Evolutionary conservation across 352 stramenopile species (phyloP).

Genomic region (Phytophthora cryptogea): DNA sequence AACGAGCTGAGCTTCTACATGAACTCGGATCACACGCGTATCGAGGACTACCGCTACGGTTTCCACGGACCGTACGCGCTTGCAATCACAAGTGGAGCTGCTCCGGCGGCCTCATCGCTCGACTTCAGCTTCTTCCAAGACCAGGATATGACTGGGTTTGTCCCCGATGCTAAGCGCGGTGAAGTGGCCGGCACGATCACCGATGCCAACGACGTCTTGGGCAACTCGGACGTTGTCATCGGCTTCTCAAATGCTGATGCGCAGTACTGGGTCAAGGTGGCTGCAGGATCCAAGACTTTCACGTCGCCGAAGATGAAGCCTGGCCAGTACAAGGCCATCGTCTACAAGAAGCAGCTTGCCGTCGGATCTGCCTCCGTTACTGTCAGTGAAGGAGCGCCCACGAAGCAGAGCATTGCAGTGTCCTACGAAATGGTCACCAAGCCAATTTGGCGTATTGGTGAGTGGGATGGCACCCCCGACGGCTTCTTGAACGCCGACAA

Average conservation of each 20-base stretch:
- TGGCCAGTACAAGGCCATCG: slow-evolving; percentile 45
- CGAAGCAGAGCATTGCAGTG: slow-evolving; percentile 30
- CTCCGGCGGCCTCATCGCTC: slow-evolving; percentile 21
- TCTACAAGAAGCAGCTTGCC: slow-evolving; percentile 57
- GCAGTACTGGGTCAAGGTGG: slow-evolving; percentile 49
- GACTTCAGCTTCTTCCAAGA: slow-evolving; percentile 56
- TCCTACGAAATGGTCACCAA: slow-evolving; percentile 23
- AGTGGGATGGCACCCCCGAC: slow-evolving; percentile 44
- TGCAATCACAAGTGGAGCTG: slow-evolving; percentile 41
- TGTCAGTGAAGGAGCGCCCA: slow-evolving; percentile 15
- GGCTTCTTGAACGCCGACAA: slow-evolving; percentile 59
- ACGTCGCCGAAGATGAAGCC: slow-evolving; percentile 52
- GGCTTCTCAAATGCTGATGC: slow-evolving; percentile 41
- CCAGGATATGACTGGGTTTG: slow-evolving; percentile 40
- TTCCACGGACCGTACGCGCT: slow-evolving; percentile 59
- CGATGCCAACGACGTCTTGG: slow-evolving; percentile 34
- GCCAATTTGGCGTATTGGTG: slow-evolving; percentile 45
- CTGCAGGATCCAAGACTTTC: slow-evolving; percentile 27
- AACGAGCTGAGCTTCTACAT: slow-evolving; percentile 69
- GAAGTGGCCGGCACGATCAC: slow-evolving; percentile 40
- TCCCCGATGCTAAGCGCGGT: slow-evolving; percentile 36
- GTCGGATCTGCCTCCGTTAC: slow-evolving; percentile 34
- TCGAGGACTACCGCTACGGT: slow-evolving; percentile 55
- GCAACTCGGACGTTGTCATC: slow-evolving; percentile 34
- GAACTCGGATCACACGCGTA: slow-evolving; percentile 64